A percentile compares a stretch with the other conserved stretches of the same genome.
phyloP scores from a whole-genome alignment of 2,329 filamentous ascomycete species.

The Trichoderma sp. region DNA sequence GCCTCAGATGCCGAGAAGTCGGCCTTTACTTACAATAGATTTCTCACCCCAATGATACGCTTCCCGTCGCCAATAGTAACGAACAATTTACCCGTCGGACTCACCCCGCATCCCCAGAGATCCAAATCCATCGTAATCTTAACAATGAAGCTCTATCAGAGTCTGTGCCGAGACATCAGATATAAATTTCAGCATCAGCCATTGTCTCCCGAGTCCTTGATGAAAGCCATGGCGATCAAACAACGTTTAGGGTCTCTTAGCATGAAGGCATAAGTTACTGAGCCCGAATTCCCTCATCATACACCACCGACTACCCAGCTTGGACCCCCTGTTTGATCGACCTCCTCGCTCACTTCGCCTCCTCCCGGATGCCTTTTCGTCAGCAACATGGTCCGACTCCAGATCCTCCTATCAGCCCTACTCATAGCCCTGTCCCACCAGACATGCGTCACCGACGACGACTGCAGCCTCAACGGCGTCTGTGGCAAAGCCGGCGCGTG shows the following conservation, averaged over 20 bases:
- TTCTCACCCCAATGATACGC: background rate
- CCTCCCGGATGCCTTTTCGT: background rate
- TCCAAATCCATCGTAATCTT: background rate
- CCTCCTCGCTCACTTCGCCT: slow-evolving; percentile 3
- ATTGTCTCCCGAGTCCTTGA: background rate
- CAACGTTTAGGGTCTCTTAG: background rate
- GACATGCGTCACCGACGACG: slow-evolving; percentile 34
- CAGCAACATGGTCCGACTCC: background rate
- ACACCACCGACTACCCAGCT: too few relatives aligned
- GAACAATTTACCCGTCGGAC: slow-evolving; percentile 19
- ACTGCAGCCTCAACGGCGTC: slow-evolving; percentile 40
- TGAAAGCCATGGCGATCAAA: background rate
- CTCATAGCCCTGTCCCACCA: slow-evolving; percentile 13
- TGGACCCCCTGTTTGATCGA: background rate
- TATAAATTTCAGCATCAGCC: background rate
- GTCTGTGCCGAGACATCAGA: background rate
- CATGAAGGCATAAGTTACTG: background rate
- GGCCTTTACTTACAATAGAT: background rate
- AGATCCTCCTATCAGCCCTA: background rate
- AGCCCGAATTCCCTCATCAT: background rate
- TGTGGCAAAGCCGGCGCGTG: slow-evolving; percentile 32
- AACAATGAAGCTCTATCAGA: background rate
- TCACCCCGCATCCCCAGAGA: slow-evolving; percentile 8
- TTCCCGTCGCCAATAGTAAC: background rate
- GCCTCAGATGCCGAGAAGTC: background rate